Evolutionary conservation across 257 asterid genomes (phyloP).

Genomic region (Nicotiana sylvestris): DNA sequence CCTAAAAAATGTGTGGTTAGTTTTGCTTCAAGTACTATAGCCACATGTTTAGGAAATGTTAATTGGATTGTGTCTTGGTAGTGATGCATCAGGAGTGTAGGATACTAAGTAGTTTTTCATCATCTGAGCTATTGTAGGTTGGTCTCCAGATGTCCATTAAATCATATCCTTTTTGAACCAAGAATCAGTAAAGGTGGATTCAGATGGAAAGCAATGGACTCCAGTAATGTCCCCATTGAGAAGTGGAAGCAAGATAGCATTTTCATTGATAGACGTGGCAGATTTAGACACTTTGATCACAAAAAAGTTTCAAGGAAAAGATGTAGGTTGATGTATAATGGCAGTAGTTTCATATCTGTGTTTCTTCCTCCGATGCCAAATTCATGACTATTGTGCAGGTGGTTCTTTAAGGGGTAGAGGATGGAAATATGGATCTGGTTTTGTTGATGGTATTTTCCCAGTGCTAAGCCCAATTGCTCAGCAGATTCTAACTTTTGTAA

Average conservation of each 20-base stretch:
- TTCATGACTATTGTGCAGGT: constrained; percentile 35
- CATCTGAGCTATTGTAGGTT: constrained; percentile 31
- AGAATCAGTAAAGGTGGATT: constrained; percentile 32
- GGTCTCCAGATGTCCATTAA: constrained; percentile 38
- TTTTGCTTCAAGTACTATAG: not conserved
- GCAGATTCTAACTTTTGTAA: constrained; percentile 56
- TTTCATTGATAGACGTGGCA: constrained; percentile 63
- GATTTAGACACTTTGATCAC: constrained; percentile 54
- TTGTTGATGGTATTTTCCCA: constrained; percentile 83
- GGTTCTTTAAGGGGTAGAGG: constrained; percentile 90
- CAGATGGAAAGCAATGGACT: constrained; percentile 41
- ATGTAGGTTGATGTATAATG: constrained; percentile 29
- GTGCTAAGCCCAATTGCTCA: constrained; percentile 78
- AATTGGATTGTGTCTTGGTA: not conserved
- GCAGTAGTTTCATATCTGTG: not conserved
- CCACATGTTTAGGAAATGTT: not conserved
- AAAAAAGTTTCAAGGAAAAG: constrained; percentile 70
- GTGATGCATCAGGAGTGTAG: too few relatives aligned
- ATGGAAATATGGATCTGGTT: constrained; percentile 92
- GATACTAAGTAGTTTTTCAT: not conserved
- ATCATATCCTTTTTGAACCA: constrained; percentile 28
- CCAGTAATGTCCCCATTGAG: constrained; percentile 36
- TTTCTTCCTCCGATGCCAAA: not conserved
- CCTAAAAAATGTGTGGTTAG: not conserved
- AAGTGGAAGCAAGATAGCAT: constrained; percentile 67